Base-by-base conservation (phyloP, 257 asterid species). In the Knoxia roxburghii region DNA sequence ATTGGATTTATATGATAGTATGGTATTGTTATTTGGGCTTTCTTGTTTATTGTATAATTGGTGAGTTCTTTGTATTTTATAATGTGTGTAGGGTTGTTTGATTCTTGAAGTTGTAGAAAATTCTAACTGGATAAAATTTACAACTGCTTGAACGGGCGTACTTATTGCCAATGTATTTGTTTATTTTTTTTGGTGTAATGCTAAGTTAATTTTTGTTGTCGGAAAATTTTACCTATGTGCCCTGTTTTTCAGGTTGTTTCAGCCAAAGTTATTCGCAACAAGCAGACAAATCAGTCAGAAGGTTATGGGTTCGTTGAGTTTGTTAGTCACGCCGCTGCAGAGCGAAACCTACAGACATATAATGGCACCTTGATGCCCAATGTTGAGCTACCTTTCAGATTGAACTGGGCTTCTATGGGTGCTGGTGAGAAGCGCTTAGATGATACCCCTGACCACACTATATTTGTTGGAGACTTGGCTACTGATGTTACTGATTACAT, bases 341-440 rank as follows among this genome's bases (percentile, higher is more conserved):
- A 92, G 65, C 83, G 83, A 77, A 79, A 12, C 70, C 83, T 92
- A 72, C 95, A 83, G 70, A 26, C 85, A 2, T 87, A 70, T 53
- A 89, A 92, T 72, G 98, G 98, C 32, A 23, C 85, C 29, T 64
- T 75, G 53, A 92, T 92, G 98, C 98, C 97, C 15, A 83, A 72
- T 71, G 77, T 72, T 32, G 97, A 92, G 78, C 97, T 89, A 68
- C 56, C 81, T 32, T 92, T 87, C 79, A 81, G 95, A 67, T 48
- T 92, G 79, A 92, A 92, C 80, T 92, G 98, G 98, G 98, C 98
- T 66, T 92, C 98, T 69, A 85, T 81, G 81, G 97, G 98, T 58
- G 82, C 93, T 40, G 96, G 95, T 46, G 97, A 87, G 75, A 92
- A 89, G 79, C 95, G 95, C 8, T 67, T 74, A 15, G 98, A 87